Percentiles rank a stretch among this genome's conserved stretches.
Evolutionary conservation across 73 alveolate genomes (phyloP).

Genomic region (Paramecium primaurelia): DNA sequence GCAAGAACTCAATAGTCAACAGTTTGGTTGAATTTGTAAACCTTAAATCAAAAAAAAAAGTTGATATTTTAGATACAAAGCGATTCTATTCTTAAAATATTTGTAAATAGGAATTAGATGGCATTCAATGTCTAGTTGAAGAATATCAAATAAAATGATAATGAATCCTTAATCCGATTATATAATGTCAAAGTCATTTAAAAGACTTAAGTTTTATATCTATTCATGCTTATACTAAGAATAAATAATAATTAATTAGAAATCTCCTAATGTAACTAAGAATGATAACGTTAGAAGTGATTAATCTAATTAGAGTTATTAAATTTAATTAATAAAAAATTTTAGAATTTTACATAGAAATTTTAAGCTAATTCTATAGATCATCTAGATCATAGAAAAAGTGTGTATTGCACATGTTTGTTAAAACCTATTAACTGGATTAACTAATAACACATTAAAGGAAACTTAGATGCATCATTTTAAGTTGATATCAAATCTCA

Average conservation of each 20-base stretch:
- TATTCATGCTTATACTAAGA: background rate
- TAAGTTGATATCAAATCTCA: background rate
- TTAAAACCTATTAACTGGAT: constrained; percentile 12
- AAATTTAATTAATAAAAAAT: too few species aligned
- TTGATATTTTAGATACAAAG: constrained; percentile 11
- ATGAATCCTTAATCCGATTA: background rate
- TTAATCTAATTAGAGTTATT: background rate
- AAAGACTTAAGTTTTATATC: background rate
- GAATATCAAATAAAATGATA: background rate
- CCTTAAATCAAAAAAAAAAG: constrained; percentile 73
- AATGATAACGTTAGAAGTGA: background rate
- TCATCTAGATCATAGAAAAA: background rate
- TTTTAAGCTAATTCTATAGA: too few species aligned
- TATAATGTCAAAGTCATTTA: background rate
- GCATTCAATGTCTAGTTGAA: background rate
- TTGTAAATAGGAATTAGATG: constrained; percentile 14
- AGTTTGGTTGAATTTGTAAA: constrained; percentile 75
- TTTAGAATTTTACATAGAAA: too few species aligned
- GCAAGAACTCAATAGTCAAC: constrained; percentile 63
- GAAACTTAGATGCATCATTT: background rate
- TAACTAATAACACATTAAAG: background rate
- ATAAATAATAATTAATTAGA: background rate
- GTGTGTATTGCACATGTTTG: background rate
- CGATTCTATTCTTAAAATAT: background rate
- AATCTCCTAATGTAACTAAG: background rate